phyloP scores from a whole-genome alignment of 2,329 filamentous ascomycete species.

The Aspergillus sp. region DNA sequence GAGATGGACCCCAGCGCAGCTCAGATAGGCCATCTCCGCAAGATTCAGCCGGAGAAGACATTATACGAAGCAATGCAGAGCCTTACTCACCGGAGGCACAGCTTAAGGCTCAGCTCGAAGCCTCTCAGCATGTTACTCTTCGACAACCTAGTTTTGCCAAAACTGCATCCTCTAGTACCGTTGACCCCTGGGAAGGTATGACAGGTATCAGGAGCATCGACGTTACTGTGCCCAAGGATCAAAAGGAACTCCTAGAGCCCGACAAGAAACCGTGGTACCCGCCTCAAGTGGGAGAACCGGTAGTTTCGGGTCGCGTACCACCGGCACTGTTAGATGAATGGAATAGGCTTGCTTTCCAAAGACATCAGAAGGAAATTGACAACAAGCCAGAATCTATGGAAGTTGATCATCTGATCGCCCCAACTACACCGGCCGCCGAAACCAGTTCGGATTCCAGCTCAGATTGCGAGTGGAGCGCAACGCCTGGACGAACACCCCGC shows the following conservation, averaged over 20 bases:
- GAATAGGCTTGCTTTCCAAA: slow-evolving; percentile 29
- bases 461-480: slow-evolving; percentile 21
- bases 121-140: background rate
- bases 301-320: slow-evolving; percentile 35
- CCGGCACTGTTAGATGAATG: slow-evolving; percentile 35
- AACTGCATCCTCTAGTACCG: background rate
- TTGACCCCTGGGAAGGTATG: slow-evolving; percentile 32
- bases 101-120: background rate
- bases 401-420: background rate
- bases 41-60: background rate
- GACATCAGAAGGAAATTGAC: background rate
- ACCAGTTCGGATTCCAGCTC: slow-evolving; percentile 19
- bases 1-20: background rate
- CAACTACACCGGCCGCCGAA: slow-evolving; percentile 14
- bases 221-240: slow-evolving; percentile 49
- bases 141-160: background rate
- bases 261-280: slow-evolving; percentile 40
- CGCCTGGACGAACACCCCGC: slow-evolving; percentile 7
- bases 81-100: background rate
- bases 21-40: background rate
- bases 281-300: slow-evolving; percentile 26
- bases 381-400: background rate
- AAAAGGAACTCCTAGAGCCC: slow-evolving; percentile 48
- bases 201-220: slow-evolving; percentile 43
- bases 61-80: background rate